Percentiles rank a stretch among this genome's conserved stretches.
These are phyloP conservation scores for Erysimum cheiranthoides DNA, from an alignment of 345 rosid species.

Conservation along the genomic window DNA sequence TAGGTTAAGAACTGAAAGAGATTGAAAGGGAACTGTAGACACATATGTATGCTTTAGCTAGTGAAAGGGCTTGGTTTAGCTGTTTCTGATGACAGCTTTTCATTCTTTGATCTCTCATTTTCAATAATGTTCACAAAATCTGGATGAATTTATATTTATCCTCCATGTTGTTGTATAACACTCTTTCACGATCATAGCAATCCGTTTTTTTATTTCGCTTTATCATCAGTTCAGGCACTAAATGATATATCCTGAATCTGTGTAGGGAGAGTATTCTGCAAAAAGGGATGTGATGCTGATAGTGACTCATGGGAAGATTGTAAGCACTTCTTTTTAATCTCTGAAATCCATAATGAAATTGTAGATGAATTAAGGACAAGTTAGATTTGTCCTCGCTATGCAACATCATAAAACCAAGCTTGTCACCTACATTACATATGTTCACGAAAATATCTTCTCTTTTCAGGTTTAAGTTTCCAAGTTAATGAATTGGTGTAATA, in stretches of 20 bases:
- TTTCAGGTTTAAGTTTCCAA: constrained; percentile 16
- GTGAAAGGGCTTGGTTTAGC: neutral
- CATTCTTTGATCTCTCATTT: neutral
- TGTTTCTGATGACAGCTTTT: neutral
- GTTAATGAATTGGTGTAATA: constrained; percentile 38
- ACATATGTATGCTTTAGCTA: constrained; percentile 12
- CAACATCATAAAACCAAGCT: constrained; percentile 8
- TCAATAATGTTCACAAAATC: neutral
- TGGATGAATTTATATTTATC: neutral
- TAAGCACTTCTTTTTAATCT: constrained; percentile 51
- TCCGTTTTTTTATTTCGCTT: neutral
- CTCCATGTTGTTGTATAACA: neutral
- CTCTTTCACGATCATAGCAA: constrained; percentile 16
- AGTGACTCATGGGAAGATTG: constrained; percentile 97
- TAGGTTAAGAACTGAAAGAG: neutral
- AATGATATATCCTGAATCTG: constrained; percentile 7
- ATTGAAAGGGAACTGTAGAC: neutral
- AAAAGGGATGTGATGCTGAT: constrained; percentile 84
- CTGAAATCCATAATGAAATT: neutral
- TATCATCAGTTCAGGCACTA: constrained; percentile 18
- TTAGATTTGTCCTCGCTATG: constrained; percentile 2
- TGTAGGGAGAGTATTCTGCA: constrained; percentile 99
- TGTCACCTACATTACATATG: constrained; percentile 13
- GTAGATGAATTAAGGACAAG: neutral
- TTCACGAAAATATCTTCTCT: constrained; percentile 33